These are phyloP conservation scores for Castanea crenata DNA, from an alignment of 306 rosid species.

Conservation along the genomic window DNA sequence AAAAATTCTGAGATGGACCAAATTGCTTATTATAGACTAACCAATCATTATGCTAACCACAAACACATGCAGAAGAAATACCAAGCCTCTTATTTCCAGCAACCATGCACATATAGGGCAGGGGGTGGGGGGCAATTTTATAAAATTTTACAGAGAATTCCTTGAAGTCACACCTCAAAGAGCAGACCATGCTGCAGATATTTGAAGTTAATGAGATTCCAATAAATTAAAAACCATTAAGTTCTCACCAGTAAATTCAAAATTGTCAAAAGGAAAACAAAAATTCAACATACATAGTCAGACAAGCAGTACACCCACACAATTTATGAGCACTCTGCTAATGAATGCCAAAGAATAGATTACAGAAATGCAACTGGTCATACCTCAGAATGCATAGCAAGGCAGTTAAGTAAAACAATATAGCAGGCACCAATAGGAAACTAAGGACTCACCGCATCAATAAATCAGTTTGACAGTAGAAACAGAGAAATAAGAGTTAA, in stretches of 20 bases:
- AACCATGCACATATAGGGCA: too few relatives aligned
- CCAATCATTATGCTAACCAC: too few relatives aligned
- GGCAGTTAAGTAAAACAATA: constrained; percentile 15
- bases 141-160: background rate
- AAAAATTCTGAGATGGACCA: too few relatives aligned
- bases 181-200: constrained; percentile 2
- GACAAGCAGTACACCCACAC: background rate
- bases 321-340: constrained; percentile 9
- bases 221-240: background rate
- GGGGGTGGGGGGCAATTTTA: background rate
- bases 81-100: too few relatives aligned
- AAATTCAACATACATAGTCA: background rate
- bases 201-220: constrained; percentile 1
- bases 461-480: constrained; percentile 32
- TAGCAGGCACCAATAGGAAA: constrained; percentile 15
- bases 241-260: background rate
- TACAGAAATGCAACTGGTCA: constrained; percentile 26
- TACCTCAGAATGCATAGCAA: background rate
- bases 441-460: constrained; percentile 34
- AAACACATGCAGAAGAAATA: too few relatives aligned
- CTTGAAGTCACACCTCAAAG: background rate
- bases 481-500: constrained; percentile 31
- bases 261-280: background rate
- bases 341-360: constrained; percentile 7
- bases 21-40: too few relatives aligned